A percentile compares a stretch with the other conserved stretches of the same genome.
These are phyloP conservation scores for Cordyceps cicadae DNA, from an alignment of 2,329 filamentous ascomycete genomes.

Conservation along the genomic window DNA sequence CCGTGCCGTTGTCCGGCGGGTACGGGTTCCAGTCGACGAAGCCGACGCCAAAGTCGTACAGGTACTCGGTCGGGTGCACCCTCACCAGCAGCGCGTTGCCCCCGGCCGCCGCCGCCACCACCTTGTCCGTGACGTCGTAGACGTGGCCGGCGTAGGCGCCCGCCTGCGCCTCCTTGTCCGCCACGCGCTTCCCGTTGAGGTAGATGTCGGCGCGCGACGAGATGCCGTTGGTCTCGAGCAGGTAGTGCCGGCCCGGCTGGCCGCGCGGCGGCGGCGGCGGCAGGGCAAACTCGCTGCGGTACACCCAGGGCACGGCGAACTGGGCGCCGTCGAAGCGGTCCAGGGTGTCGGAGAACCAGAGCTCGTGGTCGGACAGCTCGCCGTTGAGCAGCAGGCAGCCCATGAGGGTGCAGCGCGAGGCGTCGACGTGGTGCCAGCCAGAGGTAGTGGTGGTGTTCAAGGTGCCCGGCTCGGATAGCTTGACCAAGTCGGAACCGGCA, in stretches of 20 bases:
- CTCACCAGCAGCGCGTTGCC: slow-evolving; percentile 45
- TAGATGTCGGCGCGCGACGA: slow-evolving; percentile 52
- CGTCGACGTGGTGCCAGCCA: slow-evolving; percentile 41
- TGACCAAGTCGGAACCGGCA: slow-evolving; percentile 26
- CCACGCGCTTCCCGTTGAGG: slow-evolving; percentile 47
- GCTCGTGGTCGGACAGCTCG: slow-evolving; percentile 41
- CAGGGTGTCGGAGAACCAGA: slow-evolving; percentile 48
- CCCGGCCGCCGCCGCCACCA: slow-evolving; percentile 29
- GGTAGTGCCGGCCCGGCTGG: too few relatives aligned
- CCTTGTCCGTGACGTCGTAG: slow-evolving; percentile 45
- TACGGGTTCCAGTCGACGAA: slow-evolving; percentile 57
- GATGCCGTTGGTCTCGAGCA: slow-evolving; percentile 51
- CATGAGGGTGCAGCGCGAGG: slow-evolving; percentile 46
- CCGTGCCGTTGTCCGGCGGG: slow-evolving; percentile 54
- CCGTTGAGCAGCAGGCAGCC: slow-evolving; percentile 45
- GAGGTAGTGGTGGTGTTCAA: slow-evolving; percentile 35
- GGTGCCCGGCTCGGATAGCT: slow-evolving; percentile 33
- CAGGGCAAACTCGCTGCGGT: slow-evolving; percentile 44
- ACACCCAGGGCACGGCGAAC: slow-evolving; percentile 51
- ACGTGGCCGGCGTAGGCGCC: slow-evolving; percentile 49
- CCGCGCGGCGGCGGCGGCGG: too few relatives aligned
- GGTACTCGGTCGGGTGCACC: slow-evolving; percentile 50
- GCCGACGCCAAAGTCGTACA: slow-evolving; percentile 49
- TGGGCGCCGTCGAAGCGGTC: slow-evolving; percentile 33
- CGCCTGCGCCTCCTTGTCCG: slow-evolving; percentile 37